Conservation (phyloP, 2,329 filamentous ascomycete genomes). For the Tricladium varicosporioides region DNA sequence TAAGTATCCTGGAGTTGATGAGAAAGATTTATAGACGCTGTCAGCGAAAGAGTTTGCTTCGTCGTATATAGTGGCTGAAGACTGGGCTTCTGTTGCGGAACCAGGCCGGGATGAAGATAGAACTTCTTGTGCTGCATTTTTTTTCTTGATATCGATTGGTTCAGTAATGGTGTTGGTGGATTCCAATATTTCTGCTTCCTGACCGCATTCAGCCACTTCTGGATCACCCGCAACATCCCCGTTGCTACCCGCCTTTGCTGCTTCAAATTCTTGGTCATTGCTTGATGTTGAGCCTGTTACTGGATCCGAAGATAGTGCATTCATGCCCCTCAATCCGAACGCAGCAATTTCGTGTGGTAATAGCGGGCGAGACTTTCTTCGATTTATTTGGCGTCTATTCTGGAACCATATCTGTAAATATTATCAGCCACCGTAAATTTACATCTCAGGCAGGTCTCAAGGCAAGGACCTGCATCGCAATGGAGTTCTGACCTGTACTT, state of each 20-base stretch:
- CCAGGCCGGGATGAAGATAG: background rate
- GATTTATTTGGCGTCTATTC: slow-evolving; percentile 88
- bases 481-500: slow-evolving; percentile 76
- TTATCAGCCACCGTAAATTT: slow-evolving; percentile 15
- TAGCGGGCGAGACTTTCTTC: slow-evolving; percentile 82
- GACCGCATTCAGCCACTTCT: slow-evolving; percentile 3
- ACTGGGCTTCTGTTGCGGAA: background rate
- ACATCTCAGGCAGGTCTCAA: slow-evolving; percentile 14
- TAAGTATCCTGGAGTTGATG: slow-evolving; percentile 34
- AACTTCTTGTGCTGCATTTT: background rate
- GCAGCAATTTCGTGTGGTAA: slow-evolving; percentile 72
- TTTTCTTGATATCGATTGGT: too few species aligned
- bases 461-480: slow-evolving; percentile 2
- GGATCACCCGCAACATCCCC: slow-evolving; percentile 15
- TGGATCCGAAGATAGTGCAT: slow-evolving; percentile 32
- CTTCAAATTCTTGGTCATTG: slow-evolving; percentile 24
- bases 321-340: slow-evolving; percentile 47
- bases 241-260: slow-evolving; percentile 15
- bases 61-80: background rate
- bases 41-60: slow-evolving; percentile 23
- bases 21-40: slow-evolving; percentile 28
- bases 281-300: slow-evolving; percentile 17
- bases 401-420: slow-evolving; percentile 90
- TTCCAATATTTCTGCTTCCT: background rate
- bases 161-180: background rate